Evolutionary conservation across 2,329 filamentous ascomycete genomes (phyloP).

Genomic region (Blastomyces emzantsi): DNA sequence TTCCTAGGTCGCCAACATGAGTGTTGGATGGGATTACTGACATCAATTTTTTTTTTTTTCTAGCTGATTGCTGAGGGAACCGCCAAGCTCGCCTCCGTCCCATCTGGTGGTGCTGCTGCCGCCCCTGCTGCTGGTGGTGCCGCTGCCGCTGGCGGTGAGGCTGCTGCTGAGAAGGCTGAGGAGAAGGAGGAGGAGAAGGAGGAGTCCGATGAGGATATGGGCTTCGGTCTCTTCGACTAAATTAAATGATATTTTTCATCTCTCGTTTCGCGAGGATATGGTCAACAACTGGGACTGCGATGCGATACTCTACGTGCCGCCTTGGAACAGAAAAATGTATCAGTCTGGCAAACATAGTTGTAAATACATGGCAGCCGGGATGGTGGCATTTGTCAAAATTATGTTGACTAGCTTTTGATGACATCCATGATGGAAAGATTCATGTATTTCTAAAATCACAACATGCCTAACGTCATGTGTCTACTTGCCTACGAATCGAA

Average conservation of each 20-base stretch:
- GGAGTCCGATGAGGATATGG: conserved; percentile 68
- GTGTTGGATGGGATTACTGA: conserved; percentile 20
- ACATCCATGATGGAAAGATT: background rate
- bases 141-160: conserved; percentile 59
- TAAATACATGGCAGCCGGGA: background rate
- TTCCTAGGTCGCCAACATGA: conserved; percentile 5
- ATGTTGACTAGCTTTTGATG: background rate
- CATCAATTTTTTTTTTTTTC: conserved; percentile 9
- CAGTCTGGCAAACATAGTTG: conserved; percentile 1
- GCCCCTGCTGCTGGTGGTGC: conserved; percentile 51
- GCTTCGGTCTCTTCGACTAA: conserved; percentile 63
- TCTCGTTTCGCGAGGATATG: conserved; percentile 17
- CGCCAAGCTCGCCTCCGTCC: conserved; percentile 93
- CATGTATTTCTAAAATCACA: background rate
- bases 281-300: conserved; percentile 19
- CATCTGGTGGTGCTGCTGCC: conserved; percentile 74
- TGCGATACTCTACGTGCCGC: conserved; percentile 9
- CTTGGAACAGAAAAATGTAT: background rate
- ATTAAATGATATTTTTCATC: conserved; percentile 9
- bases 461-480: background rate
- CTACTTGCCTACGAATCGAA: background rate
- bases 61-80: conserved; percentile 88
- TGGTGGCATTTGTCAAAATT: background rate
- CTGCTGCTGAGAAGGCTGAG: conserved; percentile 52
- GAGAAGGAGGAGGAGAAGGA: conserved; percentile 72